Conservation (phyloP, 1,284 basidiomycete genomes). For the Albatrellus sp. region DNA sequence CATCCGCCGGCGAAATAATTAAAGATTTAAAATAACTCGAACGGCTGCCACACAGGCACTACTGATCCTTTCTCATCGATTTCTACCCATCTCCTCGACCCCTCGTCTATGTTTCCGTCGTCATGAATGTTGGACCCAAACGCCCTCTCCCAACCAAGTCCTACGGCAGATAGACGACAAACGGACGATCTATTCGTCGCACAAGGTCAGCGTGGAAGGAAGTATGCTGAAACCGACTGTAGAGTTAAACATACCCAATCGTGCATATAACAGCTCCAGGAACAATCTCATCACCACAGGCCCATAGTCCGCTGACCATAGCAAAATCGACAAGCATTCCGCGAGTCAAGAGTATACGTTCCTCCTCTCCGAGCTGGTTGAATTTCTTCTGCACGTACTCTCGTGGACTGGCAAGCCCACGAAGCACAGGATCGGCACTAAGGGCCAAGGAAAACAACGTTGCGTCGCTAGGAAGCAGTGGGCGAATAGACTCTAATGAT, state of each 20-base stretch:
- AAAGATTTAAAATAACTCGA: slow-evolving; percentile 24
- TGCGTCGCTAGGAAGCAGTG: slow-evolving; percentile 24
- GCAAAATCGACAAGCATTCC: slow-evolving; percentile 61
- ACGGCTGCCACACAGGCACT: slow-evolving; percentile 43
- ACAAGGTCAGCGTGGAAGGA: neutral
- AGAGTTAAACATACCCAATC: slow-evolving; percentile 22
- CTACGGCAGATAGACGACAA: slow-evolving; percentile 46
- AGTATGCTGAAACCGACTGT: neutral
- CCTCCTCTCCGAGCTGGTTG: slow-evolving; percentile 23
- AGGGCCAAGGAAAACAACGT: slow-evolving; percentile 32
- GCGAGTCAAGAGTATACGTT: slow-evolving; percentile 35
- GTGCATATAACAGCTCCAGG: slow-evolving; percentile 46
- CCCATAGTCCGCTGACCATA: slow-evolving; percentile 47
- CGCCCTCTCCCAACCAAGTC: slow-evolving; percentile 49
- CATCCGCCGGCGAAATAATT: neutral
- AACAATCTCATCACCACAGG: slow-evolving; percentile 26
- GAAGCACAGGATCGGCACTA: slow-evolving; percentile 28
- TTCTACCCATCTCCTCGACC: slow-evolving; percentile 43
- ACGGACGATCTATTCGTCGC: slow-evolving; percentile 37
- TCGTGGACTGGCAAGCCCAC: slow-evolving; percentile 34
- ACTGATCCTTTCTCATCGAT: slow-evolving; percentile 41
- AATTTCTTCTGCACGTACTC: slow-evolving; percentile 48
- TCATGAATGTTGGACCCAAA: slow-evolving; percentile 33
- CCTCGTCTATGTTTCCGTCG: slow-evolving; percentile 33
- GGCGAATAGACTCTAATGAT: slow-evolving; percentile 29